Evolutionary conservation across 2,329 filamentous ascomycete genomes (phyloP).

Genomic region (Chalara sp.): DNA sequence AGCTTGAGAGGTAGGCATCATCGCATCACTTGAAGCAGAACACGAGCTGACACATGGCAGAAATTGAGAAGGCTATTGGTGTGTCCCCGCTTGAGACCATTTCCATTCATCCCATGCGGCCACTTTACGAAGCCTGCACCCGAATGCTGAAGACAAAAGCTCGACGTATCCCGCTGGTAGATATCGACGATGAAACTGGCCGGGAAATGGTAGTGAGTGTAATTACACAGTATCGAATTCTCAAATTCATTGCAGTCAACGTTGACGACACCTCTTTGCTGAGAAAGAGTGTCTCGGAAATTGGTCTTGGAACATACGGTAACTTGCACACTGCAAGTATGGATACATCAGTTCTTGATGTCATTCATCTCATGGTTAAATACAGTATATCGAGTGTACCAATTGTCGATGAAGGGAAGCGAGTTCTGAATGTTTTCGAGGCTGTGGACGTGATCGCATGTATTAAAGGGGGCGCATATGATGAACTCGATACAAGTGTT

Average conservation of each 20-base stretch:
- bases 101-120: slow-evolving; percentile 85
- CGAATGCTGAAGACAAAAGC: slow-evolving; percentile 92
- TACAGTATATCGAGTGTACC: slow-evolving; percentile 92
- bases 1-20: slow-evolving; percentile 70
- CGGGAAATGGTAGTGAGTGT: slow-evolving; percentile 92
- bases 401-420: slow-evolving; percentile 71
- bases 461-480: slow-evolving; percentile 89
- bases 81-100: slow-evolving; percentile 89
- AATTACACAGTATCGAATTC: slow-evolving; percentile 94
- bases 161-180: slow-evolving; percentile 86
- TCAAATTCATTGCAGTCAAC: slow-evolving; percentile 98
- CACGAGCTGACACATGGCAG: slow-evolving; percentile 38
- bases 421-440: slow-evolving; percentile 93
- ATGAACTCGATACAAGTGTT: slow-evolving; percentile 78
- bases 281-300: slow-evolving; percentile 78
- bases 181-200: slow-evolving; percentile 88
- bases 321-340: slow-evolving; percentile 78
- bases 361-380: slow-evolving; percentile 88
- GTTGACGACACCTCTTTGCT: slow-evolving; percentile 75
- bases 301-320: slow-evolving; percentile 78
- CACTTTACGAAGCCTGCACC: slow-evolving; percentile 90
- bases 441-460: slow-evolving; percentile 94
- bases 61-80: slow-evolving; percentile 91
- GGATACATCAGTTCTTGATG: slow-evolving; percentile 86
- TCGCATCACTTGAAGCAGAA: background rate